Percentiles rank a stretch among this genome's conserved stretches.
phyloP scores from a whole-genome alignment of 2,329 filamentous ascomycete genomes.

The Fusarium tuaranense region DNA sequence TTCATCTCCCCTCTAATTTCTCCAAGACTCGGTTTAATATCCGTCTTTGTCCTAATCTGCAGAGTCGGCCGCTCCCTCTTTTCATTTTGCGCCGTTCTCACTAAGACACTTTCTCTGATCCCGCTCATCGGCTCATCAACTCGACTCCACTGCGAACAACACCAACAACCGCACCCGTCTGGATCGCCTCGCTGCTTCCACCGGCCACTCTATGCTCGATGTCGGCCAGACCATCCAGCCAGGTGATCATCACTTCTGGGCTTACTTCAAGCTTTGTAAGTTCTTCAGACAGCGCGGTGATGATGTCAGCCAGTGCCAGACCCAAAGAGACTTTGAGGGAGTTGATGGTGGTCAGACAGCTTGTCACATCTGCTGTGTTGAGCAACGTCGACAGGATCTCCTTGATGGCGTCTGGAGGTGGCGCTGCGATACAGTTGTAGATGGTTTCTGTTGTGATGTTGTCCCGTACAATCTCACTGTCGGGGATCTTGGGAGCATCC shows the following conservation, averaged over 20 bases:
- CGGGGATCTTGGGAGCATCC: conserved; percentile 68
- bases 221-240: conserved; percentile 91
- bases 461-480: conserved; percentile 79
- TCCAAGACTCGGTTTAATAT: background rate
- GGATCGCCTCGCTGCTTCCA: conserved; percentile 86
- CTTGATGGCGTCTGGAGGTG: conserved; percentile 88
- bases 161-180: conserved; percentile 93
- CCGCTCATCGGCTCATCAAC: conserved; percentile 59
- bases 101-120: background rate
- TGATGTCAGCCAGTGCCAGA: conserved; percentile 91
- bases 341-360: conserved; percentile 89
- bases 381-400: conserved; percentile 88
- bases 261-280: conserved; percentile 85
- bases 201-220: conserved; percentile 92
- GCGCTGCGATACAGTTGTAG: conserved; percentile 97
- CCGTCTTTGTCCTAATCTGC: background rate
- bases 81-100: background rate
- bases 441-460: conserved; percentile 90
- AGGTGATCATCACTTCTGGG: conserved; percentile 87
- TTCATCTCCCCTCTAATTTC: background rate
- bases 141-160: conserved; percentile 90
- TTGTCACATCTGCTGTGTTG: conserved; percentile 86
- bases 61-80: background rate
- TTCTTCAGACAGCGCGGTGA: conserved; percentile 87
- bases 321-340: conserved; percentile 87